Evolutionary conservation across 371 early-diverging fungal species (phyloP), one percentile per base, ranked within the genome.

Genomic region (Mortierella sp.): DNA sequence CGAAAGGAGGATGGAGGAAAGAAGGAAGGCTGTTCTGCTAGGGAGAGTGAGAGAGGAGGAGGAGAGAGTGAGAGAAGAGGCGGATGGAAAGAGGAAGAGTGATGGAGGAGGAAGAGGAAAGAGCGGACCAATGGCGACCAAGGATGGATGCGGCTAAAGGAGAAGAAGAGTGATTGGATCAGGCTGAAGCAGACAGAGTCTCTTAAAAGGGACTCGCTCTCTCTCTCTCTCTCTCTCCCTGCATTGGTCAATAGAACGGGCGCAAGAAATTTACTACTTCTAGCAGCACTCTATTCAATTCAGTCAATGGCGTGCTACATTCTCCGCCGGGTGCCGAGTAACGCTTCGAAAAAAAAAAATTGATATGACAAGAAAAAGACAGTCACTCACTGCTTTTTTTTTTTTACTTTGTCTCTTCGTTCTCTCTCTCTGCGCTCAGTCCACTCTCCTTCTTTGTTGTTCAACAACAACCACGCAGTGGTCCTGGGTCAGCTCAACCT

Each of bases 401-500:
- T 9, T 37, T 9, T 37, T 9, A 5, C 37, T 37, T 9, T 37
- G 5, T 3, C 3, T 37, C 3, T 37, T 9, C 37, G 3, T 9
- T 37, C 37, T 37, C 37, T 37, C 37, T 3, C 37, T 37, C n/a
- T 37, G 37, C 37, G 37, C 37, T 37, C 37, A 37, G 37, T 37
- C 37, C 37, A 37, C 37, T 37, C 37, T 37, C 9, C 37, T 9
- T 37, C 9, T 37, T 37, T 37, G 37, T 37, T 37, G 37, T 37
- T 37, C 37, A 37, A 37, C 37, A 37, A 37, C 37, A 37, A 37
- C 37, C 37, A 37, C 37, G 37, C 37, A 37, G 37, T 37, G 37
- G n/a, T 50, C 50, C 50, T 16, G 50, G 50, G 50, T 50, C 50
- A 50, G 50, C 50, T 50, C 50, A 50, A 48, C 62, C 28, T 51